Evolutionary conservation across 306 rosid genomes (phyloP).

Genomic region (Prunus padus): DNA sequence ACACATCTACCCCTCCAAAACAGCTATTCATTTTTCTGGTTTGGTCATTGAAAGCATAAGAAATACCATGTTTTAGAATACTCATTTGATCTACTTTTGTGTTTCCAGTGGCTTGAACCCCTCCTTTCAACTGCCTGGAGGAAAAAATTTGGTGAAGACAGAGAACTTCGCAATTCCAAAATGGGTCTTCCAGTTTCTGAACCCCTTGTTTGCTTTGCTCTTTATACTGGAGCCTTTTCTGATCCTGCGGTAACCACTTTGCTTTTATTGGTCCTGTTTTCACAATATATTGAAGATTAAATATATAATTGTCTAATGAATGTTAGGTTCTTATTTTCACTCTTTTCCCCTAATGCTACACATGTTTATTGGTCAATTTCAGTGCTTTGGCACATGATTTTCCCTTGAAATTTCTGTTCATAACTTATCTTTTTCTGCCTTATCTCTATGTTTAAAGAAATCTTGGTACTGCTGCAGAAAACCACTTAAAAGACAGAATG

Average conservation of each 20-base stretch:
- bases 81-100: slow-evolving; percentile 24
- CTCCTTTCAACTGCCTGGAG: slow-evolving; percentile 77
- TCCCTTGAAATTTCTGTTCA: not conserved
- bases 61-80: slow-evolving; percentile 13
- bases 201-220: slow-evolving; percentile 80
- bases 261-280: not conserved
- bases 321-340: no score
- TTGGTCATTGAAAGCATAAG: no score
- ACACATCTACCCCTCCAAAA: no score
- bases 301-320: no score
- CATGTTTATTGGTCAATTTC: no score
- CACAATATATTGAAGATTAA: no score
- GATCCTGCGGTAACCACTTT: slow-evolving; percentile 77
- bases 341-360: no score
- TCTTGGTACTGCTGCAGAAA: no score
- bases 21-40: no score
- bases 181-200: slow-evolving; percentile 53
- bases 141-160: slow-evolving; percentile 74
- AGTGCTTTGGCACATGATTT: not conserved
- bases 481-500: no score
- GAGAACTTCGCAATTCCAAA: slow-evolving; percentile 60
- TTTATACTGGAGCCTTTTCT: slow-evolving; percentile 75
- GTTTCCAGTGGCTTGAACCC: slow-evolving; percentile 83
- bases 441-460: no score
- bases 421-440: not conserved